phyloP scores from a whole-genome alignment of 2,329 filamentous ascomycete species.

The Penicillium sp. region DNA sequence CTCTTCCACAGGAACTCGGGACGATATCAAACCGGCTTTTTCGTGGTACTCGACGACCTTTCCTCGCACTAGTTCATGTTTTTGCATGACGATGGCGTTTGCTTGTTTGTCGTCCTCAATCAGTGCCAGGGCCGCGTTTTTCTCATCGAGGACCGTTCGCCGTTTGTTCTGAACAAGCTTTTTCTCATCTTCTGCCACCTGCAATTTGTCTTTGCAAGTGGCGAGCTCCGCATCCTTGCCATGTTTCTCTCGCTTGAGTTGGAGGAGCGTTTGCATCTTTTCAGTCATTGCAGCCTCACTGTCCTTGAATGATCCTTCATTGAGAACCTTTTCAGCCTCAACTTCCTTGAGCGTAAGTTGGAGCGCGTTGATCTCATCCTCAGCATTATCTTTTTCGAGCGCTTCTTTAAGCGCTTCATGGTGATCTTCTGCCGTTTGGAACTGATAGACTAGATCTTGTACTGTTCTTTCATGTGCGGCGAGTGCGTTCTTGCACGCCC shows the following conservation, averaged over 20 bases:
- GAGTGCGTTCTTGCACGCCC: slow-evolving; percentile 54
- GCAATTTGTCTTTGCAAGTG: slow-evolving; percentile 47
- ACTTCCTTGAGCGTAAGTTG: slow-evolving; percentile 61
- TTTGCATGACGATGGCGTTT: slow-evolving; percentile 50
- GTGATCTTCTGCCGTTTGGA: slow-evolving; percentile 63
- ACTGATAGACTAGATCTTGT: slow-evolving; percentile 55
- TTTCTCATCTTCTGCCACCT: slow-evolving; percentile 59
- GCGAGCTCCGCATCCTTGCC: slow-evolving; percentile 38
- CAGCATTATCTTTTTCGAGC: slow-evolving; percentile 58
- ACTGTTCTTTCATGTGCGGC: slow-evolving; percentile 51
- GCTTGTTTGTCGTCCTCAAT: slow-evolving; percentile 54
- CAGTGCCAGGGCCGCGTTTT: slow-evolving; percentile 61
- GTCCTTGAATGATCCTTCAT: slow-evolving; percentile 53
- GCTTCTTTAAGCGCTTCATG: slow-evolving; percentile 69
- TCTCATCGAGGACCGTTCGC: slow-evolving; percentile 58
- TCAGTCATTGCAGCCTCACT: slow-evolving; percentile 47
- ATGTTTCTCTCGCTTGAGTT: slow-evolving; percentile 36
- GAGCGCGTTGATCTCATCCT: slow-evolving; percentile 67
- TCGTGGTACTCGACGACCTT: slow-evolving; percentile 57
- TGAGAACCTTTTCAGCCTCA: slow-evolving; percentile 48
- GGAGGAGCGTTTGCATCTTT: slow-evolving; percentile 43
- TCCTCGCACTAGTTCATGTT: slow-evolving; percentile 50
- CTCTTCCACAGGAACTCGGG: slow-evolving; percentile 64
- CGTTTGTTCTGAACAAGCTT: slow-evolving; percentile 53
- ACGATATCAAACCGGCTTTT: slow-evolving; percentile 58